These are phyloP conservation scores for Akebia trifoliata DNA, from an alignment of 164 flowering plant genomes.

Conservation along the genomic window DNA sequence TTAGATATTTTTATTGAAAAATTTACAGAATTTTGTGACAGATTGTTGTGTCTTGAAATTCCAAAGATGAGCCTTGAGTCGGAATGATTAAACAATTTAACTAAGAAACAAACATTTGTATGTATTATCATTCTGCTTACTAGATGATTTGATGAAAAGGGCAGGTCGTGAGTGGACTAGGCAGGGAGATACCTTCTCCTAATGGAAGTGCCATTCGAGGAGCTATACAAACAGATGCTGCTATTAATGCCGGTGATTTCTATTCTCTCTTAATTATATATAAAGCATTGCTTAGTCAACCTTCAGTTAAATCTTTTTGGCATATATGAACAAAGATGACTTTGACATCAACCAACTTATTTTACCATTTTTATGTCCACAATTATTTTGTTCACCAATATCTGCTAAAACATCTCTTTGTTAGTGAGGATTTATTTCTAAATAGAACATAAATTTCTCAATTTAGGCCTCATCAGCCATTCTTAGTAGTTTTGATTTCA, in stretches of 20 bases:
- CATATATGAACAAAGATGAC: not conserved
- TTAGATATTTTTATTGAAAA: no score
- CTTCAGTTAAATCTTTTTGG: not conserved
- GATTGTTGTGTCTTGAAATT: no score
- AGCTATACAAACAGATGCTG: conserved; percentile 94
- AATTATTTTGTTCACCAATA: not conserved
- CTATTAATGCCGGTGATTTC: conserved; percentile 72
- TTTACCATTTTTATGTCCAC: not conserved
- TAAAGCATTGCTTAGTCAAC: not conserved
- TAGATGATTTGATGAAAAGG: not conserved
- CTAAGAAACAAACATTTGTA: no score
- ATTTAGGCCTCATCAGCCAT: not conserved
- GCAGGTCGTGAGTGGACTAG: conserved; percentile 90
- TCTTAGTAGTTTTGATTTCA: not conserved
- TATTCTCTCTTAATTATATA: not conserved
- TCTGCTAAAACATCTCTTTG: not conserved
- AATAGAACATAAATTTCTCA: no score
- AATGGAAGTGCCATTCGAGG: conserved; percentile 77
- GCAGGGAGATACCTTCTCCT: conserved; percentile 90
- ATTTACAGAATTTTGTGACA: no score
- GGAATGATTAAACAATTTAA: no score
- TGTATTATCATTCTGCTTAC: no score
- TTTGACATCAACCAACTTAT: not conserved
- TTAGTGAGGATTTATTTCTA: not conserved
- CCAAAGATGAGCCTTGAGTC: no score